These are phyloP conservation scores for Noccaea bulbosa DNA, from an alignment of 345 rosid species.

Conservation along the genomic window DNA sequence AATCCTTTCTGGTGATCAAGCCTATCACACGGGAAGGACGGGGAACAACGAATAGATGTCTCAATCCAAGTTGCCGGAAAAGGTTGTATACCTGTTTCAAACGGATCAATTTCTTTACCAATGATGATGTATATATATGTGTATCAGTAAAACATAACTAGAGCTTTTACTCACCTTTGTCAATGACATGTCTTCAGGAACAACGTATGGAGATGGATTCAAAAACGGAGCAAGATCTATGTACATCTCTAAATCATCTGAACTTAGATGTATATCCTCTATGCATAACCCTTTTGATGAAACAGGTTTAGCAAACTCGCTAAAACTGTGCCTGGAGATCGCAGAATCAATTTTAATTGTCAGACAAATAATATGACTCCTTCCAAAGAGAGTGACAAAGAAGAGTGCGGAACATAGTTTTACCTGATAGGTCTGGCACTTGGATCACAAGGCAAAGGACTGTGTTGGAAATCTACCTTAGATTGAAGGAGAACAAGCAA, in stretches of 20 bases:
- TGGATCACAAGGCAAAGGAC: conserved; percentile 80
- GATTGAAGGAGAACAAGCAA: conserved; percentile 96
- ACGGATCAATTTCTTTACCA: conserved; percentile 22
- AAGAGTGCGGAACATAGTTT: conserved; percentile 13
- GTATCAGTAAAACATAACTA: neutral
- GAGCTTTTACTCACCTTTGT: conserved; percentile 67
- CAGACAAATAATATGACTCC: conserved; percentile 19
- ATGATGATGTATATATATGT: neutral
- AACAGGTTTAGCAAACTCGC: conserved; percentile 92
- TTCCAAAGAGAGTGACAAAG: conserved; percentile 5
- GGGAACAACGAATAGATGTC: conserved; percentile 94
- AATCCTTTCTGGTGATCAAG: conserved; percentile 89
- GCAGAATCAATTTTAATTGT: conserved; percentile 21
- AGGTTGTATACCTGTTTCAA: conserved; percentile 80
- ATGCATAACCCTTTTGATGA: conserved; percentile 90
- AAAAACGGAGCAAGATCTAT: conserved; percentile 92
- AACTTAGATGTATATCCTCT: conserved; percentile 71
- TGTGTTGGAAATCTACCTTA: conserved; percentile 93
- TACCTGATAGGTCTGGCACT: conserved; percentile 63
- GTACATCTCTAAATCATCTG: conserved; percentile 97
- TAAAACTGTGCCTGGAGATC: conserved; percentile 74
- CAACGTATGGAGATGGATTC: conserved; percentile 94
- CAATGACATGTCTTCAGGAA: conserved; percentile 96
- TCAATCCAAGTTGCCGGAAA: conserved; percentile 93
- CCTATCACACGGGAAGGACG: conserved; percentile 92